These are phyloP conservation scores for Fragilariopsis cylindrus DNA, from an alignment of 108 stramenopile genomes.

Conservation along the genomic window DNA sequence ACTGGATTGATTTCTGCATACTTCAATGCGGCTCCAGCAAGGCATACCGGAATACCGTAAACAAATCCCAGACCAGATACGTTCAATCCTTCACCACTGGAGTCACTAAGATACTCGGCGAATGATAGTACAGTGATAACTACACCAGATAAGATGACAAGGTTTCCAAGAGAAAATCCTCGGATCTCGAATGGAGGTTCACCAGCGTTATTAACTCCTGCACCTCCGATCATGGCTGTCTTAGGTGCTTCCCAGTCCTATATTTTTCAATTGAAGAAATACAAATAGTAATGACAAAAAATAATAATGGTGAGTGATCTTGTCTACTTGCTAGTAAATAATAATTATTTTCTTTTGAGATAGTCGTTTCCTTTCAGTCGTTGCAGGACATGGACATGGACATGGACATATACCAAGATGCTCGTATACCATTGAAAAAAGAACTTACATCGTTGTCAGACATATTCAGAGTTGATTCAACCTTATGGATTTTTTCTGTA, in stretches of 20 bases:
- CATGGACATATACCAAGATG: too few relatives aligned
- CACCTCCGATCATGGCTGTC: constrained; percentile 90
- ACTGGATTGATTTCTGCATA: constrained; percentile 98
- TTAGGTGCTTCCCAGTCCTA: constrained; percentile 64
- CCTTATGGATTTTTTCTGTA: background rate
- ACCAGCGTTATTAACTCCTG: constrained; percentile 92
- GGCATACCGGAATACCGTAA: constrained; percentile 94
- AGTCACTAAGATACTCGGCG: constrained; percentile 87
- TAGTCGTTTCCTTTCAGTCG: too few relatives aligned
- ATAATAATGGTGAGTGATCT: too few relatives aligned
- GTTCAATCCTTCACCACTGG: constrained; percentile 76
- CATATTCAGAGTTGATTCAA: constrained; percentile 7
- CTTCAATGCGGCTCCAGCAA: constrained; percentile 93
- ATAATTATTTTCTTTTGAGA: too few relatives aligned
- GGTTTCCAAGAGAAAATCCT: constrained; percentile 93
- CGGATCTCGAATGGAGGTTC: constrained; percentile 99
- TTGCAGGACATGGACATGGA: too few relatives aligned
- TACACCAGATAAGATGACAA: constrained; percentile 81
- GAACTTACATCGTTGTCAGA: constrained; percentile 8
- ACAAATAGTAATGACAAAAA: too few relatives aligned
- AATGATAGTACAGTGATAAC: constrained; percentile 82
- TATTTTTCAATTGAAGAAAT: background rate
- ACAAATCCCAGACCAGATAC: constrained; percentile 95
- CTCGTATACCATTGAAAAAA: too few relatives aligned
- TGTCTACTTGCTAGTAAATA: too few relatives aligned